Evolutionary conservation across 2,329 filamentous ascomycete species (phyloP).

Genomic region (Paraphoma chrysanthemicola): DNA sequence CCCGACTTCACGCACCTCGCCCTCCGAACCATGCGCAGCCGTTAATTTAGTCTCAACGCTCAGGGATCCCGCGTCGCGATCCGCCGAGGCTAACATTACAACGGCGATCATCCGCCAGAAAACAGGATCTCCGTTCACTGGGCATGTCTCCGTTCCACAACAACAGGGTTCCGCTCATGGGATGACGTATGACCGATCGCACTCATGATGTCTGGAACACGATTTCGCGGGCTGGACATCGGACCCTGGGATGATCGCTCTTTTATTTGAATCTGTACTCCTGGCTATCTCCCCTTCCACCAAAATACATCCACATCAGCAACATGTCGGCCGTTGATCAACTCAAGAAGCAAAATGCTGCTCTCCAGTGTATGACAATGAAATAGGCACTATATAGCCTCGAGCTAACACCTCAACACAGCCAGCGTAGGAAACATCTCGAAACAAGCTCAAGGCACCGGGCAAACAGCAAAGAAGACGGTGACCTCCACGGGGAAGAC

Average conservation of each 20-base stretch:
- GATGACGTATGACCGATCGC: slow-evolving; percentile 27
- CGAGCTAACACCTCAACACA: slow-evolving; percentile 16
- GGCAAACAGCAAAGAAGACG: slow-evolving; percentile 33
- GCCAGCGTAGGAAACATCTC: slow-evolving; percentile 38
- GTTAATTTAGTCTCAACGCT: slow-evolving; percentile 1
- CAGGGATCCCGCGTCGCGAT: slow-evolving; percentile 11
- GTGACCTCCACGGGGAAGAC: slow-evolving; percentile 26
- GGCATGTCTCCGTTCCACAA: slow-evolving; percentile 13
- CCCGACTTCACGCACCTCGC: background rate
- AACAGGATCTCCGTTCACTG: slow-evolving; percentile 25
- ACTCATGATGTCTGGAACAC: slow-evolving; percentile 15
- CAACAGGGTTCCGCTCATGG: slow-evolving; percentile 16
- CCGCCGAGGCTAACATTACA: slow-evolving; percentile 1
- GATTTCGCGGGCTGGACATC: background rate
- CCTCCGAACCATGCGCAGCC: background rate
- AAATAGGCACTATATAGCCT: background rate
- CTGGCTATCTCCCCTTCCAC: background rate
- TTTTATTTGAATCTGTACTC: background rate
- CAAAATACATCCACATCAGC: background rate
- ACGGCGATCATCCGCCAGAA: slow-evolving; percentile 24
- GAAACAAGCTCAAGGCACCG: slow-evolving; percentile 33
- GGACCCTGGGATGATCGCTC: background rate
- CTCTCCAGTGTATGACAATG: slow-evolving; percentile 47
- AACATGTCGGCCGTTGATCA: slow-evolving; percentile 46
- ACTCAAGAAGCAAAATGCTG: slow-evolving; percentile 52